Conservation (phyloP, 305 asterid species). For the Ilex paraguariensis region DNA sequence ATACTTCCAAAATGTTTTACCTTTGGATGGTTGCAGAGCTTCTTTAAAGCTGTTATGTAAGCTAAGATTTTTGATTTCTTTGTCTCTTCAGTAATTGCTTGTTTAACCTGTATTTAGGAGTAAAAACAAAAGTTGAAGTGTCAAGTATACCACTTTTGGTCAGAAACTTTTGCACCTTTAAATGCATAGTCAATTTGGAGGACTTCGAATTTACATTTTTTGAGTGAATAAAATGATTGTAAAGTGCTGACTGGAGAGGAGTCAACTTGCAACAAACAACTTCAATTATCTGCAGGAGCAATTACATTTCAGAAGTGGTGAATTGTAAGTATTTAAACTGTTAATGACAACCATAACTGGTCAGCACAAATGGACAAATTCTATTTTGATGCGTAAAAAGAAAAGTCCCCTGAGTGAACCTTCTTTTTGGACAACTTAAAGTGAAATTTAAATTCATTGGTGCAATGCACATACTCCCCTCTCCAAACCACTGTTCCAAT, state of each 20-base stretch:
- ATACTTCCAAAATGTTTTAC: conserved; percentile 25
- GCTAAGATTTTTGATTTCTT: conserved; percentile 84
- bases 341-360: not conserved
- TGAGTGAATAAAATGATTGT: conserved; percentile 92
- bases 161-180: conserved; percentile 11
- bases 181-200: not conserved
- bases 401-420: too few relatives aligned
- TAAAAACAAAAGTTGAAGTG: conserved; percentile 15
- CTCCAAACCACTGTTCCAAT: too few relatives aligned
- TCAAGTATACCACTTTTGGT: not conserved
- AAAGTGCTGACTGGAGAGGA: conserved; percentile 73
- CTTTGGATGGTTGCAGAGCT: conserved; percentile 99
- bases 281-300: conserved; percentile 64
- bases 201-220: conserved; percentile 61
- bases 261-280: conserved; percentile 99
- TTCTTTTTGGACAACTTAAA: too few relatives aligned
- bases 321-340: conserved; percentile 8
- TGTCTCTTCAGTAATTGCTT: conserved; percentile 81
- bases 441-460: too few relatives aligned
- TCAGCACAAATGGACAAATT: too few relatives aligned
- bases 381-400: too few relatives aligned
- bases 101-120: conserved; percentile 63
- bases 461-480: too few relatives aligned
- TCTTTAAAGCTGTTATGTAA: conserved; percentile 92
- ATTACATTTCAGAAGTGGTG: not conserved